phyloP scores from a whole-genome alignment of 192 early-diverging fungal species.

The Chytriomyces sp. region DNA sequence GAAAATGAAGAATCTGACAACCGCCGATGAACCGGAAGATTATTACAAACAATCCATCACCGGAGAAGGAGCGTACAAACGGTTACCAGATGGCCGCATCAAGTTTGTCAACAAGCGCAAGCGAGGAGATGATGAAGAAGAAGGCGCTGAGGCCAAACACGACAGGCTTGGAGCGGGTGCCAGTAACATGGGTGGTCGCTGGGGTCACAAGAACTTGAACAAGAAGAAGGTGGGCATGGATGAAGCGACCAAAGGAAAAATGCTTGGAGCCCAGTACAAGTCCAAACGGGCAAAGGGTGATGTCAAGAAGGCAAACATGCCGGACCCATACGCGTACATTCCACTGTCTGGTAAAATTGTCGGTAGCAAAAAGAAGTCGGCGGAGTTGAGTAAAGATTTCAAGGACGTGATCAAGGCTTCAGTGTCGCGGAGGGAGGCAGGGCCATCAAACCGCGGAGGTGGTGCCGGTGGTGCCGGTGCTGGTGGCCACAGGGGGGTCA shows the following conservation, averaged over 20 bases:
- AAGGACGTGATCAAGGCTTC: slow-evolving; percentile 54
- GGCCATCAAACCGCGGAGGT: background rate
- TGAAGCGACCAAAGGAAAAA: slow-evolving; percentile 28
- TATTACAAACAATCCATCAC: slow-evolving; percentile 82
- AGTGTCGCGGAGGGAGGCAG: background rate
- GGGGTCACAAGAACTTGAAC: slow-evolving; percentile 28
- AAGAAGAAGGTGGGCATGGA: slow-evolving; percentile 38
- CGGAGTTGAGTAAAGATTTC: slow-evolving; percentile 44
- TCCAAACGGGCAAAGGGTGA: slow-evolving; percentile 88
- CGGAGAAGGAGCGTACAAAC: slow-evolving; percentile 86
- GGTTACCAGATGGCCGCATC: slow-evolving; percentile 81
- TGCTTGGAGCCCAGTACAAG: slow-evolving; percentile 80
- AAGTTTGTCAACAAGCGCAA: slow-evolving; percentile 77
- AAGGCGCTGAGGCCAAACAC: slow-evolving; percentile 33
- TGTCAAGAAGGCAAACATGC: slow-evolving; percentile 83
- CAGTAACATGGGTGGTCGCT: slow-evolving; percentile 31
- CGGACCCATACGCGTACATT: slow-evolving; percentile 96
- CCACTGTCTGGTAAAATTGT: slow-evolving; percentile 79
- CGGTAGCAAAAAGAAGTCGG: slow-evolving; percentile 55
- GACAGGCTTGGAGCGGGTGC: slow-evolving; percentile 33
- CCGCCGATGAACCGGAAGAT: slow-evolving; percentile 59
- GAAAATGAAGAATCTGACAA: slow-evolving; percentile 43
- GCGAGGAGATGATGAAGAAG: slow-evolving; percentile 38
- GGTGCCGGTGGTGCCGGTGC: background rate
- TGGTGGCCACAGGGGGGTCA: slow-evolving; percentile 31